Evolutionary conservation across 805 yeast genomes (phyloP).

Genomic region (Candida maesae): DNA sequence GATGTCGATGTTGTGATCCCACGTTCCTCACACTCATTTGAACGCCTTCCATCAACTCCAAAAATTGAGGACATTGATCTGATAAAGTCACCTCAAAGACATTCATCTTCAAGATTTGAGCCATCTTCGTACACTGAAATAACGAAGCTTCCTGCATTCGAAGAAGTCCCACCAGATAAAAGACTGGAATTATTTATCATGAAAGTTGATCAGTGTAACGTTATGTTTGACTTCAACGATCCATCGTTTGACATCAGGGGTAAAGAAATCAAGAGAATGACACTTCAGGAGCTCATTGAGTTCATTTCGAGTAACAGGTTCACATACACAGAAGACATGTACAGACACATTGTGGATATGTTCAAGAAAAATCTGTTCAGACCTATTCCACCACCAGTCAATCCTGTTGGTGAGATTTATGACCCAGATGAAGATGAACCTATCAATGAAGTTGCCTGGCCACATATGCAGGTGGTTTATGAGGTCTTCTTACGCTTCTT

Average conservation of each 20-base stretch:
- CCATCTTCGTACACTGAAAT: slow-evolving; percentile 63
- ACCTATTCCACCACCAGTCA: slow-evolving; percentile 97
- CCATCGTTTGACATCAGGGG: slow-evolving; percentile 90
- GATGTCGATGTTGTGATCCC: slow-evolving; percentile 29
- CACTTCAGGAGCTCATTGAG: slow-evolving; percentile 85
- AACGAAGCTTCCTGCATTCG: slow-evolving; percentile 78
- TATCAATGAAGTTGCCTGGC: slow-evolving; percentile 94
- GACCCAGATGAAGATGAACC: slow-evolving; percentile 99
- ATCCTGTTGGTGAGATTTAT: slow-evolving; percentile 92
- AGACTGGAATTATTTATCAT: slow-evolving; percentile 75
- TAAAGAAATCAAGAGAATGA: slow-evolving; percentile 83
- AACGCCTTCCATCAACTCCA: slow-evolving; percentile 56
- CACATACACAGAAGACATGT: slow-evolving; percentile 87
- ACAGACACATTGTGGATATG: slow-evolving; percentile 83
- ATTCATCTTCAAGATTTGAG: slow-evolving; percentile 88
- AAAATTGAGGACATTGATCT: slow-evolving; percentile 63
- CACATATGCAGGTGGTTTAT: slow-evolving; percentile 96
- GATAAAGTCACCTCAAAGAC: slow-evolving; percentile 83
- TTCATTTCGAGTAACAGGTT: slow-evolving; percentile 81
- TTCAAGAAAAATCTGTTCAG: slow-evolving; percentile 85
- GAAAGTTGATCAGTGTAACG: slow-evolving; percentile 91
- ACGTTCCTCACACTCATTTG: slow-evolving; percentile 49
- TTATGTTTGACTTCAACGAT: slow-evolving; percentile 90
- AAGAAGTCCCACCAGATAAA: slow-evolving; percentile 82
- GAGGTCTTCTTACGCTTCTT: slow-evolving; percentile 91